Base-by-base conservation (phyloP, 2,329 filamentous ascomycete species). In the Knoxdaviesia capensis region DNA sequence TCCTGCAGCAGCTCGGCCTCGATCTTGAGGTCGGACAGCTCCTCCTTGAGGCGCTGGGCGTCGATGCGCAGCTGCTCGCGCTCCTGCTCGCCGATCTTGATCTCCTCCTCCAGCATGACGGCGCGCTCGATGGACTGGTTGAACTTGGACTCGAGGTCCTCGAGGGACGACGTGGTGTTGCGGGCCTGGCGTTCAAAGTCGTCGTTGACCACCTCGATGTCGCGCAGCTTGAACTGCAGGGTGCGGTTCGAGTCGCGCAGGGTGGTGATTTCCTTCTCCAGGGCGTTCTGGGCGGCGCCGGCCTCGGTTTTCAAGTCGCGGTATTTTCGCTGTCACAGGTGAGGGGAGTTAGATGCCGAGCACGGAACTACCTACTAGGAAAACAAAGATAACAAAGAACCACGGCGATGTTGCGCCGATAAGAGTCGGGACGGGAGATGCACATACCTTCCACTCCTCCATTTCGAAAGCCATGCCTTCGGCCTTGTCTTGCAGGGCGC, bases 181-280 rank as follows among this genome's bases (percentile, higher is more conserved):
- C 90, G 78, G 50, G 90, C 88, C 63, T 96, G 88, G 49, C 86
- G 78, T 65, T 98, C 90, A 56, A 88, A 94, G 59, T 98, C 90
- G 66, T 98, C 90, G 62, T 96, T 98, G 56, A 83, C 85, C 43
- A 98, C 90, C 61, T 98, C 90, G 51, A 88, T 94, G 58, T 98
- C 90, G 50, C 90, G 79, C 44, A 98, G 65, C 59, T 73, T 83
- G 48, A 94, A 66, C 53, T 90, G 81, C 46, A 94, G 62, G 4
- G 79, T 77, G 49, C 90, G 71, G 58, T 86, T 92, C 40, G 76
- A 59, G 49, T 98, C 87, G 54, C 90, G 80, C 52, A 98, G 69
- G 6, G 73, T 80, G 6, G 90, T 98, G 52, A 98, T 87, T 59
- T 98, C 90, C 61, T 94, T 96, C 60, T 98, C 87, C 42, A 98